Conservation (phyloP, 805 yeast species). For the Candida glaebosa region DNA sequence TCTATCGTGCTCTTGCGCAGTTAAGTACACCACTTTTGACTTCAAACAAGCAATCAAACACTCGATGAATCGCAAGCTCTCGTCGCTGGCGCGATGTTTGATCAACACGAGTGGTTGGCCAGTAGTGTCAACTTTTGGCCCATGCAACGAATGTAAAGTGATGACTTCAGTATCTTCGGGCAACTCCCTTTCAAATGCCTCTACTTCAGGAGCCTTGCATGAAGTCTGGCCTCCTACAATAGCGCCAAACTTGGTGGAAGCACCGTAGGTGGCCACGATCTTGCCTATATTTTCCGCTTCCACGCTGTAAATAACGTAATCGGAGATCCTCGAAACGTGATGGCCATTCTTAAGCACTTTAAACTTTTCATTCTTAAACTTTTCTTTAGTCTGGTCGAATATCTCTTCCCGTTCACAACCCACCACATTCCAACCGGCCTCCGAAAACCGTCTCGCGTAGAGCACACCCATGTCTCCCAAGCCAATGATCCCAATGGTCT, state of each 20-base stretch:
- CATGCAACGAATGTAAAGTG: conserved; percentile 89
- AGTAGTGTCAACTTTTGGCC: conserved; percentile 82
- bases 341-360: conserved; percentile 75
- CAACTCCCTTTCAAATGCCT: conserved; percentile 71
- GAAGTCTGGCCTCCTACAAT: conserved; percentile 98
- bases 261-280: conserved; percentile 76
- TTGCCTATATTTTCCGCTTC: conserved; percentile 82
- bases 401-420: conserved; percentile 81
- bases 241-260: conserved; percentile 82
- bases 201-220: conserved; percentile 87
- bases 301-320: conserved; percentile 84
- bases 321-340: conserved; percentile 73
- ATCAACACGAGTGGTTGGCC: conserved; percentile 93
- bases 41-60: conserved; percentile 65
- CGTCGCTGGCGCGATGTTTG: conserved; percentile 61
- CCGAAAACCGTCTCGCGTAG: conserved; percentile 74
- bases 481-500: conserved; percentile 86
- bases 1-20: conserved; percentile 87
- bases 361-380: conserved; percentile 43
- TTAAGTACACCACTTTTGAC: conserved; percentile 71
- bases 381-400: conserved; percentile 43
- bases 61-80: conserved; percentile 59
- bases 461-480: conserved; percentile 95
- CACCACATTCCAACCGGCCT: conserved; percentile 84
- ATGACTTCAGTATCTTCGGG: conserved; percentile 83